Evolutionary conservation across 2,329 filamentous ascomycete species (phyloP), one percentile per base, ranked within the genome.

Genomic region (Colletotrichum orbiculare): DNA sequence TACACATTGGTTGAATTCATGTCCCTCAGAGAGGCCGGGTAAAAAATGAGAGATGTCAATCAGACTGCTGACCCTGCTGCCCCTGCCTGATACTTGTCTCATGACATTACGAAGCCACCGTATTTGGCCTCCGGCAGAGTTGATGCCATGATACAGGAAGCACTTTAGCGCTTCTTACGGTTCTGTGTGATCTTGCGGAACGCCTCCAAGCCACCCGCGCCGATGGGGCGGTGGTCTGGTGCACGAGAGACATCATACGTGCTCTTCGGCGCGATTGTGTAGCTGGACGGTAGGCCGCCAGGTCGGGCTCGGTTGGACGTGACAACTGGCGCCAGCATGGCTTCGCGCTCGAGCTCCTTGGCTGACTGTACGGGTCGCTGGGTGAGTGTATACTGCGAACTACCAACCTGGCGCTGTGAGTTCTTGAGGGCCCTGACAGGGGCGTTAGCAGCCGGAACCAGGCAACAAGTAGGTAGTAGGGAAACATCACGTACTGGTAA

Each of bases 101-200:
- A 11, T 46, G 7, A 9, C 25, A 46, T 25, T 13, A 12, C 47
- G 25, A 25, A 25, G 25, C 25, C 25, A 25, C 3, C 1, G 25
- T 5, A 25, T 5, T 25, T 25, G 25, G 25, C 25, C 25, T 25
- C 25, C 25, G 25, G 25, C 25, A 25, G 4, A 25, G 25, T 25
- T 25, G 4, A 25, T 25, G 25, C 25, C 25, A 25, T 25, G 25
- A 25, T 25, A 25, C 25, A 25, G 25, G 25, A 25, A 25, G 25
- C 25, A 25, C 25, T 48, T 57, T 62, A 65, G 35, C 68, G 67
- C 78, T 86, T 87, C 79, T 89, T 89, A 67, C 82, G 82, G 77
- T 87, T 89, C 71, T 87, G 83, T 9, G 86, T 88, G 83, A 90
- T 89, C 77, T 83, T 87, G 67, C 86, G 82, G 78, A 90, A 90